These are phyloP conservation scores for Fusarium cicatricum DNA, from an alignment of 2,329 filamentous ascomycete genomes.

Conservation along the genomic window DNA sequence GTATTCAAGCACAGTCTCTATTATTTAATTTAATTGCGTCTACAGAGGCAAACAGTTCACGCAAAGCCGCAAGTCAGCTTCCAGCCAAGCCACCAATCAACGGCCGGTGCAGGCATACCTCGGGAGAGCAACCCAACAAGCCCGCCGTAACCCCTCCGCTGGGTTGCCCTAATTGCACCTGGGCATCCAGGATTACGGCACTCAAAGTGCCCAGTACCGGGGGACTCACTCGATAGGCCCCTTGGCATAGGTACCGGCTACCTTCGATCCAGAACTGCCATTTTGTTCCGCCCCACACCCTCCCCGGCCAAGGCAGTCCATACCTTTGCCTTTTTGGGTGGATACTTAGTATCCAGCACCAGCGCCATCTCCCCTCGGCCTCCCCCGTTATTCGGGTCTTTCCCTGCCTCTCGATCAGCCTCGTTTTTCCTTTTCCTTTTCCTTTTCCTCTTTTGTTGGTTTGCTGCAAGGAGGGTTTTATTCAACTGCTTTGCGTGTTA, in stretches of 20 bases:
- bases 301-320: no score
- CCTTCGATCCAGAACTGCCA: slow-evolving; percentile 12
- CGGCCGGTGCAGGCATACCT: not conserved
- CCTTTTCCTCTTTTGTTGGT: slow-evolving; percentile 7
- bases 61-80: slow-evolving; percentile 14
- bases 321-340: no score
- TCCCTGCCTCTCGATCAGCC: slow-evolving; percentile 15
- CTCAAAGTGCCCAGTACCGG: slow-evolving; percentile 11
- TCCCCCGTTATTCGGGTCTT: not conserved
- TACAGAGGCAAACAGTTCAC: slow-evolving; percentile 25
- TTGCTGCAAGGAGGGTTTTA: not conserved
- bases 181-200: not conserved
- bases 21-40: not conserved
- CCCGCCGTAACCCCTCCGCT: slow-evolving; percentile 24
- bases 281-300: slow-evolving; percentile 24
- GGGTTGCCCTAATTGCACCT: slow-evolving; percentile 9
- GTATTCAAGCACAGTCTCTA: no score
- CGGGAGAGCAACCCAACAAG: slow-evolving; percentile 20
- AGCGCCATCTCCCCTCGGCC: not conserved
- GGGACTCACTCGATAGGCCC: not conserved
- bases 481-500: not conserved
- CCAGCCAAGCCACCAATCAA: slow-evolving; percentile 23
- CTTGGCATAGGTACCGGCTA: not conserved
- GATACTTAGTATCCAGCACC: slow-evolving; percentile 5
- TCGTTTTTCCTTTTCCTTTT: slow-evolving; percentile 2